Base-by-base conservation (phyloP, 495 filamentous ascomycete species). In the Neohortaea acidophila region DNA sequence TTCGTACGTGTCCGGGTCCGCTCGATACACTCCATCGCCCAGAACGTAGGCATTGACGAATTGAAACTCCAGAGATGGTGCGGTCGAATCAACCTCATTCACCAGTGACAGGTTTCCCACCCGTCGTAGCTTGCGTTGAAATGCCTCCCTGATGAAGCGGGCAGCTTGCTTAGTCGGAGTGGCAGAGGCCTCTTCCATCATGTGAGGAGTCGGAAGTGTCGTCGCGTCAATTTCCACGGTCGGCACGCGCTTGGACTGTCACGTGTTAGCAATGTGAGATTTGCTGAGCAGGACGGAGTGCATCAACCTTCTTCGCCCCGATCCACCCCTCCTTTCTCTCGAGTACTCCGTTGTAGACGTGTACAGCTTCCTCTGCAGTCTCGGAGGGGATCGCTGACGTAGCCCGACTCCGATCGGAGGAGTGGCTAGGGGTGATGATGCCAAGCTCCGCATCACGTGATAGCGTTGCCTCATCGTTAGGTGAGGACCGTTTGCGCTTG, bases 21-120 rank as follows among this genome's bases (percentile, higher is more conserved):
- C 26, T 39, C 42, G 46, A n/a, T 43, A 33, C 6, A 62, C 56
- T 3, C 56, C 58, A 17, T 56, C 45, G 0, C 51, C 41, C 3
- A 58, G 38, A 1, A 57, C 36, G 34, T 41, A 59, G 12, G 54
- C 41, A 3, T 43, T 24, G 33, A 60, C 49, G 38, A 55, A 62
- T n/a, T 40, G 43, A 36, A 60, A 62, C 2, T 49, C 26, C 17
- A 62, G 51, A 0, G 58, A 56, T 8, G 58, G 58, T 3, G 55
- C 43, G 1, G 51, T 37, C n/a, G 25, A 11, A 39, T 62, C 58
- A 20, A 45, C 14, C 0, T 40, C 41, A 38, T 60, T 60, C 21
- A 45, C 38, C 11, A 59, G 41, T 5, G 42, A 21, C 0, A 57
- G 30, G 6, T 28, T 26, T 13, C 33, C 28, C 14, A 59, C 32